Base-by-base conservation (phyloP, 202 grass and related monocot genomes). In the Sporobolus alterniflorus region DNA sequence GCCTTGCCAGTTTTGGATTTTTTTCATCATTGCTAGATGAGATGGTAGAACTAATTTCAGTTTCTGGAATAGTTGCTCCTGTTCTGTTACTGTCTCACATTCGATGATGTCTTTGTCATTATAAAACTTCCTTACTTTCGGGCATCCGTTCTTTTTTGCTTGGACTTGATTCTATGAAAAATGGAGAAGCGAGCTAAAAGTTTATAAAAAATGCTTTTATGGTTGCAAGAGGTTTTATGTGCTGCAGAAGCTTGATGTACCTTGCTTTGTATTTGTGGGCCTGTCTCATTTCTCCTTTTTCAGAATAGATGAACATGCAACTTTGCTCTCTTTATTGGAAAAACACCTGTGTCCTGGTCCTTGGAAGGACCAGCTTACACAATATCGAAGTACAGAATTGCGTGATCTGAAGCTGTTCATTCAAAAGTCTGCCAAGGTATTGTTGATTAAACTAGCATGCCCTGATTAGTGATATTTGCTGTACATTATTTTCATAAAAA, bases 381-480 rank as follows among this genome's bases (percentile, higher is more conserved):
- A 83, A 87, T 98, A 88, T 86, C 82, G 91, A 5, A 90, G 87
- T 73, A 69, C 73, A 57, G 63, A 76, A 22, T 85, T 96, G 47
- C 67, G 51, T 85, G 85, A 89, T 79, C 67, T 98, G 73, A 98
- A 90, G 73, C 64, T 98, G 28, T 98, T 94, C 65, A 83, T 90
- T 89, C 92, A 89, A 71, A 98, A 85, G 36, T 88, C 57, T 41
- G 93, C 85, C 46, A 96, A 89, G 96, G 95, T 98, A 88, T 76
- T 77, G 34, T 73, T 71, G n/a, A n/a, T 33, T 36, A 73, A 89
- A 69, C 59, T 48, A 43, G 73, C 65, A 43, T 85, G 61, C 42
- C 34, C 31, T 22, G 20, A 22, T 30, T 82, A 40, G 36, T 74
- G 57, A 60, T 56, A 48, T 51, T 40, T 70, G 0, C 20, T 90